Evolutionary conservation across 495 filamentous ascomycete genomes (phyloP).

Genomic region (Geoglossum glabrum): DNA sequence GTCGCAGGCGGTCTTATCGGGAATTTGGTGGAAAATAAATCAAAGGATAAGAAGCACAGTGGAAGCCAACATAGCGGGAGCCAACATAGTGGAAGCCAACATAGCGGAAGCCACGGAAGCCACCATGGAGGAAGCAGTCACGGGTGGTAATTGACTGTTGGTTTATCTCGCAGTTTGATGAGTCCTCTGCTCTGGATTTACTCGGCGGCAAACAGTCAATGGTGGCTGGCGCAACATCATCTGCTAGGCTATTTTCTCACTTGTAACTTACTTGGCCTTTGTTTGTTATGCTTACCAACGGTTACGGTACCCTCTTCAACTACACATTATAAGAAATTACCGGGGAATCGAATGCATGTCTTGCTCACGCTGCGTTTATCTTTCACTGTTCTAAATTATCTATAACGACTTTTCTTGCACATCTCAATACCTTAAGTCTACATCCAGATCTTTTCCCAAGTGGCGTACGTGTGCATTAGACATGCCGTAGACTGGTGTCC

Average conservation of each 20-base stretch:
- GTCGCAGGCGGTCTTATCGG: slow-evolving; percentile 29
- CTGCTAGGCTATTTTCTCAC: neutral
- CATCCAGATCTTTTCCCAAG: too few species aligned
- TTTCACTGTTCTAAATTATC: too few species aligned
- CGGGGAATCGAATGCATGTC: too few species aligned
- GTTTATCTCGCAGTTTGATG: neutral
- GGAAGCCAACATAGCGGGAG: too few species aligned
- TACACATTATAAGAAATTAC: too few species aligned
- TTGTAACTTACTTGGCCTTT: neutral
- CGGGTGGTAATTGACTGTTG: neutral
- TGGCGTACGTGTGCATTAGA: too few species aligned
- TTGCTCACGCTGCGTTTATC: too few species aligned
- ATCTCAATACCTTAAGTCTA: too few species aligned
- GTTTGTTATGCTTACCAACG: neutral
- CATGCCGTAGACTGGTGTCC: too few species aligned
- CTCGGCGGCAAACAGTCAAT: neutral
- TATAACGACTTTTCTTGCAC: too few species aligned
- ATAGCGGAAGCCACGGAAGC: too few species aligned
- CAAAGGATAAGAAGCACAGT: neutral
- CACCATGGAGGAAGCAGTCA: neutral
- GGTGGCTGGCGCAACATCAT: neutral
- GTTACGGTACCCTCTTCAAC: too few species aligned
- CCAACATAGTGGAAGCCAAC: slow-evolving; percentile 3
- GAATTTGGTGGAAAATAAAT: slow-evolving; percentile 11
- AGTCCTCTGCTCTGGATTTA: neutral